These are phyloP conservation scores for Tulasnella sp. DNA, from an alignment of 768 basidiomycete genomes.

Conservation along the genomic window DNA sequence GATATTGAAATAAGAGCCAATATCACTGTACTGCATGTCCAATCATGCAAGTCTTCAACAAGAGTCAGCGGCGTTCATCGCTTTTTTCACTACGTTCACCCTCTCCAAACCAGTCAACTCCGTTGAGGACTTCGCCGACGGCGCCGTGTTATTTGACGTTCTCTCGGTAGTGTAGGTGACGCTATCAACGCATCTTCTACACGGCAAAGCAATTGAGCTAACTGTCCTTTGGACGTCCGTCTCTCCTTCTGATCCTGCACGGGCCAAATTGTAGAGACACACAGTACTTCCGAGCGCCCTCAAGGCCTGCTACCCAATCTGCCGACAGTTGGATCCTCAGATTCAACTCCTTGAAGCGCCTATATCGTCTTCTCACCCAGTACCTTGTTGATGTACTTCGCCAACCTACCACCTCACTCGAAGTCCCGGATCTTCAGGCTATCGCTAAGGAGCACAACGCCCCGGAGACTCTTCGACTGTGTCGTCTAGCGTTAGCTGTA, in stretches of 20 bases:
- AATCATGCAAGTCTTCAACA: not conserved
- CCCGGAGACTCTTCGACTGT: conserved; percentile 57
- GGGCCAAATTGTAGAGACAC: conserved; percentile 44
- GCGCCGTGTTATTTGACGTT: conserved; percentile 61
- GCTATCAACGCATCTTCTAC: not conserved
- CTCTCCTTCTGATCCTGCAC: not conserved
- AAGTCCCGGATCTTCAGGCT: conserved; percentile 79
- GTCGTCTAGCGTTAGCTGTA: conserved; percentile 71
- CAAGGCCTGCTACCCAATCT: conserved; percentile 45
- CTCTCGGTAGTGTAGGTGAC: conserved; percentile 57
- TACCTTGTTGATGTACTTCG: conserved; percentile 78
- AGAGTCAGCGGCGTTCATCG: conserved; percentile 65
- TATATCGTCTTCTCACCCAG: conserved; percentile 80
- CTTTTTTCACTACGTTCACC: conserved; percentile 66
- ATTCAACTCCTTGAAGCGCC: conserved; percentile 68
- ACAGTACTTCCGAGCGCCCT: conserved; percentile 60
- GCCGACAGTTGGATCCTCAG: conserved; percentile 87
- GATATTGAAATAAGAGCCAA: not conserved
- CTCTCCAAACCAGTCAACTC: conserved; percentile 52
- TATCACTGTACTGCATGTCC: not conserved
- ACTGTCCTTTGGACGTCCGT: not conserved
- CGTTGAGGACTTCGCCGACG: conserved; percentile 67
- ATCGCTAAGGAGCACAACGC: conserved; percentile 68
- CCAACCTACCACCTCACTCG: conserved; percentile 54
- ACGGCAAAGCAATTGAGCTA: not conserved